Evolutionary conservation across 164 flowering plant genomes (phyloP), one percentile per base, ranked within the genome.

Genomic region (Paratinospora sagittata): DNA sequence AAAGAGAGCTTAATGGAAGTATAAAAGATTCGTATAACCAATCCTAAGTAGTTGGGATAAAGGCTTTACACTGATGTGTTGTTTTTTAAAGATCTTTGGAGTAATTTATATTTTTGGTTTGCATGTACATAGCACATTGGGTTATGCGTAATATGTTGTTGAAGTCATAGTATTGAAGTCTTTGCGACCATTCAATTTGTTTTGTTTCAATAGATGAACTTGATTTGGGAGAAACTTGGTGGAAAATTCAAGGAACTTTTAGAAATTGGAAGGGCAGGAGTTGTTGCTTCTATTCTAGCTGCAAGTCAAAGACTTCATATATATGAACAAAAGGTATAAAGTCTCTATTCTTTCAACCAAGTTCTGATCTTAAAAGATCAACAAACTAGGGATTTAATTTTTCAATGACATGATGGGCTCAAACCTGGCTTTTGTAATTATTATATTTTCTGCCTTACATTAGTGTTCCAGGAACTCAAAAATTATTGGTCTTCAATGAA

Each of bases 281-380:
- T 95, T 73, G 81, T 95, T 81, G 98, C 96, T 67, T 84, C 94
- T 78, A 76, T 95, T 24, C 66, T 95, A 78, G 93, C 93, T 74
- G 85, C 93, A 57, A 75, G 90, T 81, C 88, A 88, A 71, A 85
- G 91, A 78, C 90, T 90, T 77, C 82, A 88, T 41, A 78, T 75
- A 14, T 79, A 81, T 77, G 92, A 83, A 73, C 77, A 80, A 2
- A 66, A 94, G 97, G 97, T 91, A 70, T 43, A n/a, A 34, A 37
- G 16, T 23, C 33, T 21, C 60, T 17, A 3, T 17, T 52, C 8
- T 52, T 52, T 52, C 19, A n/a, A 1, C 14, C 19, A 12, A 19
- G 60, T 16, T 52, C n/a, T 17, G n/a, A n/a, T n/a, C 23, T 52
- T 52, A n/a, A 52, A 17, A n/a, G 8, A 52, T 52, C 12, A 61